These are phyloP conservation scores for Hysterangium stoloniferum DNA, from an alignment of 768 basidiomycete genomes.

Conservation along the genomic window DNA sequence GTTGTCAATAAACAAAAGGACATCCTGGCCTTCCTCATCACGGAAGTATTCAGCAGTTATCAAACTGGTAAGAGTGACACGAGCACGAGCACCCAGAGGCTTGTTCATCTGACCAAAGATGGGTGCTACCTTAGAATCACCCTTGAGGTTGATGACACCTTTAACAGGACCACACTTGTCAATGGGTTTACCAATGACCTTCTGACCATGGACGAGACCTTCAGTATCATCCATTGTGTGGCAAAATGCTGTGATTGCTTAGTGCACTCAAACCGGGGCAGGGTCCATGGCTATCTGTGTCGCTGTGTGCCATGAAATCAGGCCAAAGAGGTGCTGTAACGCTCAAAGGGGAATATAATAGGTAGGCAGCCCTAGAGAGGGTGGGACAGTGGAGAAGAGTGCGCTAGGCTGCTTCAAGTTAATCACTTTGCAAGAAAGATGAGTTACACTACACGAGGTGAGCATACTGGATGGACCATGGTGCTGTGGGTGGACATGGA, in stretches of 20 bases:
- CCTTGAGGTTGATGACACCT: slow-evolving; percentile 99
- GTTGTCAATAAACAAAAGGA: slow-evolving; percentile 99
- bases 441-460: slow-evolving; percentile 80
- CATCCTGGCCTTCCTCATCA: slow-evolving; percentile 99
- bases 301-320: no score
- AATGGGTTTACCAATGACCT: slow-evolving; percentile 91
- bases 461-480: slow-evolving; percentile 48
- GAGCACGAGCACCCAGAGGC: slow-evolving; percentile 99
- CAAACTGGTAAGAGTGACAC: slow-evolving; percentile 98
- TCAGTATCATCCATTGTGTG: slow-evolving; percentile 99
- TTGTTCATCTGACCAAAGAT: slow-evolving; percentile 99
- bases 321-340: no score
- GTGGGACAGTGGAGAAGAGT: slow-evolving; percentile 69
- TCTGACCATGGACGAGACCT: slow-evolving; percentile 98
- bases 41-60: slow-evolving; percentile 99
- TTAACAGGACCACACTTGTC: slow-evolving; percentile 98
- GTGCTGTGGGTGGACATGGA: slow-evolving; percentile 7
- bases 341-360: slow-evolving; percentile 29
- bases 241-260: no score
- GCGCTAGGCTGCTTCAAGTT: slow-evolving; percentile 68
- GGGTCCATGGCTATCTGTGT: no score
- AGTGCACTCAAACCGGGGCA: no score
- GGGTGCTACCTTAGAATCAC: slow-evolving; percentile 99
- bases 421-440: slow-evolving; percentile 78
- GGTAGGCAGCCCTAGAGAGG: slow-evolving; percentile 39